phyloP scores from a whole-genome alignment of 345 rosid species.

The Eucalyptus erythrocorys region DNA sequence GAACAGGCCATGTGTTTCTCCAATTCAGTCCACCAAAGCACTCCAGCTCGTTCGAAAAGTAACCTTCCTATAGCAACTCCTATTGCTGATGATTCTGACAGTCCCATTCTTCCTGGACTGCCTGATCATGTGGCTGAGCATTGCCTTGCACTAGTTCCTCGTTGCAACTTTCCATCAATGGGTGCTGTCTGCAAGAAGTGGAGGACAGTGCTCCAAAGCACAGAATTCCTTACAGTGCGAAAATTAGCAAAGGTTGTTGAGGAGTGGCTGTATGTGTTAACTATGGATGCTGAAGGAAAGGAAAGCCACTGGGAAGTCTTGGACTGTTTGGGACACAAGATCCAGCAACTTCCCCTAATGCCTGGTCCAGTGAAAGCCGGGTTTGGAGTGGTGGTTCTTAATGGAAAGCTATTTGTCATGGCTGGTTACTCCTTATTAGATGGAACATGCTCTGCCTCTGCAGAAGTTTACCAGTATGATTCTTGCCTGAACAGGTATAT shows the following conservation, averaged over 20 bases:
- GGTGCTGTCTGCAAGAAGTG: slow-evolving; percentile 86
- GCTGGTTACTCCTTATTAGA: slow-evolving; percentile 55
- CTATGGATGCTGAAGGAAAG: slow-evolving; percentile 53
- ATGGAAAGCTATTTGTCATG: slow-evolving; percentile 79
- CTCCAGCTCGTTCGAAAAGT: slow-evolving; percentile 14
- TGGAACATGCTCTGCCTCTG: slow-evolving; percentile 47
- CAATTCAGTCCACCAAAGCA: slow-evolving; percentile 1
- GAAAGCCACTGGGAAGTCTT: slow-evolving; percentile 90
- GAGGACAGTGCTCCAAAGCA: slow-evolving; percentile 76
- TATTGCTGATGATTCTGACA: slow-evolving; percentile 23
- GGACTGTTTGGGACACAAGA: slow-evolving; percentile 52
- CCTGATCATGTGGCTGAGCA: slow-evolving; percentile 83
- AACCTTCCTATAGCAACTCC: slow-evolving; percentile 10
- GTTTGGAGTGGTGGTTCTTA: slow-evolving; percentile 62
- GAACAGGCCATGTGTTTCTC: slow-evolving; percentile 26
- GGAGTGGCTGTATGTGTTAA: slow-evolving; percentile 84
- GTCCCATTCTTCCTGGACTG: slow-evolving; percentile 68
- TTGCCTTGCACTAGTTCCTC: slow-evolving; percentile 87
- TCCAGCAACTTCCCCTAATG: slow-evolving; percentile 64
- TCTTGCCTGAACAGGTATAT: slow-evolving; percentile 81
- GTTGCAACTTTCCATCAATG: slow-evolving; percentile 60
- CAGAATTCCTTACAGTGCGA: slow-evolving; percentile 65
- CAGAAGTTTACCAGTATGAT: slow-evolving; percentile 78
- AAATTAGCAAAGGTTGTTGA: slow-evolving; percentile 72
- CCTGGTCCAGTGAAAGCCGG: slow-evolving; percentile 76